These are phyloP conservation scores for Eucalyptus marginata DNA, from an alignment of 345 rosid species.

Conservation along the genomic window DNA sequence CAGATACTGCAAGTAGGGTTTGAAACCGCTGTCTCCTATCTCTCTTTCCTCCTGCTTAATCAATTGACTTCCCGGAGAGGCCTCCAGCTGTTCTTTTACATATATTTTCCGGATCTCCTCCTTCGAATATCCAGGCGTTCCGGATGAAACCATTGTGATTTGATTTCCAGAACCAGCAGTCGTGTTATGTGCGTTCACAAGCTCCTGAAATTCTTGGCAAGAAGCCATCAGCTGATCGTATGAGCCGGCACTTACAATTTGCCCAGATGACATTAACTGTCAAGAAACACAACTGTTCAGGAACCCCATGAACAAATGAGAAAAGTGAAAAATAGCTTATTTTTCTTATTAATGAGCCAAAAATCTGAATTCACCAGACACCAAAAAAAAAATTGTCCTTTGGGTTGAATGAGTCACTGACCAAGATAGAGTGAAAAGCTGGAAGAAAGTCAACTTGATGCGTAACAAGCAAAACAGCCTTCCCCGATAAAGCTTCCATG, in stretches of 20 bases:
- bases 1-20: constrained; percentile 36
- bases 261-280: constrained; percentile 40
- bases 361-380: background rate
- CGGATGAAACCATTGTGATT: background rate
- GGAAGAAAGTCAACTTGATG: constrained; percentile 55
- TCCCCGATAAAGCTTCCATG: constrained; percentile 23
- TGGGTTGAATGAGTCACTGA: background rate
- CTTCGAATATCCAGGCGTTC: background rate
- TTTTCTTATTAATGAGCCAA: background rate
- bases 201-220: constrained; percentile 26
- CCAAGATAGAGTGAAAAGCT: constrained; percentile 32
- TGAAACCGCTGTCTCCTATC: constrained; percentile 34
- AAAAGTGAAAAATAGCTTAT: background rate
- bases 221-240: constrained; percentile 26
- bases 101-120: constrained; percentile 11
- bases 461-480: constrained; percentile 43
- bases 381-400: background rate
- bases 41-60: constrained; percentile 41
- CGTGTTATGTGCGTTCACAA: constrained; percentile 32
- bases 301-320: background rate
- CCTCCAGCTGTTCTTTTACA: background rate
- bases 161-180: constrained; percentile 3
- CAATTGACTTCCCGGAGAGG: constrained; percentile 18
- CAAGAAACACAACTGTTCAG: background rate
- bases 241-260: constrained; percentile 17